Evolutionary conservation across 2,329 filamentous ascomycete genomes (phyloP), one percentile per base, ranked within the genome.

Genomic region (Grosmannia huntii): DNA sequence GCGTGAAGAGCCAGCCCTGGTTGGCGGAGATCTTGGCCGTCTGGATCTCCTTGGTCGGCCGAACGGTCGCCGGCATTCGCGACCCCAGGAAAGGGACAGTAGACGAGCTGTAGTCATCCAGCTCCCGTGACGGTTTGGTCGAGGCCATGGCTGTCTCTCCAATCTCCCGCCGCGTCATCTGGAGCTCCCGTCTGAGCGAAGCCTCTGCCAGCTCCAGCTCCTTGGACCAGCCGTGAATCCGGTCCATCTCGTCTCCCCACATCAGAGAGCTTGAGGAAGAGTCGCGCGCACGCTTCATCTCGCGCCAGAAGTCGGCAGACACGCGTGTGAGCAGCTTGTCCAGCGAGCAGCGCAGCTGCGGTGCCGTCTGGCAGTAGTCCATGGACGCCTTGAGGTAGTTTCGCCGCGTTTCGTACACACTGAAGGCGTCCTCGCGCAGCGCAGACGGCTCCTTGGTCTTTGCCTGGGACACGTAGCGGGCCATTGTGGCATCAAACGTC

Each of bases 381-480:
- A 99, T 85, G 16, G 89, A 91, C 1, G 91, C 87, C 68, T 90
- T 92, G 50, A 97, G 77, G 69, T 99, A 99, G 36, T 85, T 82
- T 67, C 94, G 95, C 60, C 92, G 83, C 27, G 89, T 88, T 75
- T 97, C 94, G 68, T 96, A 94, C 44, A 97, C 83, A 68, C 94
- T 86, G 67, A 99, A 99, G 0, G 94, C 94, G 71, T 99, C 94
- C 70, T 99, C 94, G 60, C 94, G 82, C 58, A 99, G 76, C 1
- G 90, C 83, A 0, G 90, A 96, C 0, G 92, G 83, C 71, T 99
- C 94, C 72, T 97, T 99, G 6, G 89, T 86, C 75, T 96, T 97
- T 63, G 85, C 87, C 71, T 96, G 90, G 3, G 81, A 77, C 5
- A 90, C 81, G 68, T 95, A 97, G 60, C 91, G 84, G 25, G 88